phyloP scores from a whole-genome alignment of 116 monocot genomes.

The Trichopus zeylanicus region DNA sequence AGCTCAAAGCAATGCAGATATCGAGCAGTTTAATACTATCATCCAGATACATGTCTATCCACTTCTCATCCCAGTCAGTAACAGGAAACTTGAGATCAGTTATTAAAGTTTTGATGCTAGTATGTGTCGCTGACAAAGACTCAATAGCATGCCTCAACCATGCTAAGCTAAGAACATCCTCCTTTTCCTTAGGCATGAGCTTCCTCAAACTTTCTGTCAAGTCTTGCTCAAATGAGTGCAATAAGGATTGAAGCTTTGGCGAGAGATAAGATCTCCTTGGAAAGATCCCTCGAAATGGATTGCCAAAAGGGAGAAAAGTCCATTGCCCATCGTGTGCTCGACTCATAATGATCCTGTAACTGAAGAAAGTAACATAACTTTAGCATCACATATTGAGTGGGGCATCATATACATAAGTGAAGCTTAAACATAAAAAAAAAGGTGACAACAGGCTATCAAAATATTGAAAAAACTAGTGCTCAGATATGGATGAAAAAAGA shows the following conservation, averaged over 20 bases:
- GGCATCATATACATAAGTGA: too few species aligned
- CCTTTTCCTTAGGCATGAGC: conserved; percentile 40
- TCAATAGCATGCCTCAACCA: conserved; percentile 67
- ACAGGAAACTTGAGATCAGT: conserved; percentile 74
- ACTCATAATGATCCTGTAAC: conserved; percentile 48
- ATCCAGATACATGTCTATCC: conserved; percentile 75
- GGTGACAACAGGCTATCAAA: too few species aligned
- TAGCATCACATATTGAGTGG: background rate
- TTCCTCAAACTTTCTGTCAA: conserved; percentile 42
- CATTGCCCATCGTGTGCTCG: conserved; percentile 41
- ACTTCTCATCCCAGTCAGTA: conserved; percentile 81
- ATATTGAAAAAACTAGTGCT: too few species aligned
- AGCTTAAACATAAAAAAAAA: too few species aligned
- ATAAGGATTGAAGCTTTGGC: conserved; percentile 26
- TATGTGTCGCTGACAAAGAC: conserved; percentile 44
- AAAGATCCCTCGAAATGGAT: conserved; percentile 47
- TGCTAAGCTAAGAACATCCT: conserved; percentile 43
- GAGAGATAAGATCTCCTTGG: conserved; percentile 38
- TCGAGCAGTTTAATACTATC: conserved; percentile 78
- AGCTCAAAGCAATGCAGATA: conserved; percentile 67
- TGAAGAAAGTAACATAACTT: background rate
- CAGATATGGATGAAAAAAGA: too few species aligned
- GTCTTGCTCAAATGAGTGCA: conserved; percentile 46
- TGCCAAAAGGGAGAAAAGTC: conserved; percentile 44
- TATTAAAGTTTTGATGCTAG: conserved; percentile 45